These are phyloP conservation scores for Mycena belliarum DNA, from an alignment of 768 basidiomycete genomes.

Conservation along the genomic window DNA sequence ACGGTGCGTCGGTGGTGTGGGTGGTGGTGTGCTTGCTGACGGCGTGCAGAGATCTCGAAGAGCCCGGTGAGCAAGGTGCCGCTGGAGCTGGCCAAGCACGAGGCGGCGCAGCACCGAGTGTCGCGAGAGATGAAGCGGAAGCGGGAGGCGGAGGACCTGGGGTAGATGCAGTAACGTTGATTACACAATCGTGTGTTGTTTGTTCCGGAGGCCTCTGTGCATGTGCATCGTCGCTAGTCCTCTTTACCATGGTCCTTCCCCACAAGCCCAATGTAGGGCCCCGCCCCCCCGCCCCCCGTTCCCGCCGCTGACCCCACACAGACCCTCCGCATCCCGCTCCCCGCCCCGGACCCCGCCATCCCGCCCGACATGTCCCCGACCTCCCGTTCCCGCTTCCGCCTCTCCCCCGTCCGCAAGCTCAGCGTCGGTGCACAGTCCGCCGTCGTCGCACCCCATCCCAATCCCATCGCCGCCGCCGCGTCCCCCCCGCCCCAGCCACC, in stretches of 20 bases:
- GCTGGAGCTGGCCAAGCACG: constrained; percentile 86
- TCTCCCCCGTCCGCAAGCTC: constrained; percentile 20
- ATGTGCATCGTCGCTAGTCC: no score
- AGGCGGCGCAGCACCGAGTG: constrained; percentile 87
- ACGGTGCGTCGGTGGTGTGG: constrained; percentile 49
- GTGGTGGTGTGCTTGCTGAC: neutral
- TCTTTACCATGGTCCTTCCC: no score
- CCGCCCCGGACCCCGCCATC: neutral
- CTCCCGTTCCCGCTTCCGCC: constrained; percentile 27
- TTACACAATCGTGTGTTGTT: no score
- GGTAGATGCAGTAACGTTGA: constrained; percentile 30
- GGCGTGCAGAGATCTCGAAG: constrained; percentile 80
- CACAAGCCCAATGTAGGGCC: constrained; percentile 7
- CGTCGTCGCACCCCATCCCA: neutral
- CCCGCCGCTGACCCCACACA: neutral
- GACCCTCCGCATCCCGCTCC: constrained; percentile 8
- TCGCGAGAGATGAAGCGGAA: constrained; percentile 95
- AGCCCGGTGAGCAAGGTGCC: constrained; percentile 91
- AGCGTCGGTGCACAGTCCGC: constrained; percentile 24
- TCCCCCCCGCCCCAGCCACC: constrained; percentile 19
- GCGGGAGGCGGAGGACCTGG: constrained; percentile 79
- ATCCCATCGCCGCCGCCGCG: neutral
- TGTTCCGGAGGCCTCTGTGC: no score
- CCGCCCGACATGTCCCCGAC: constrained; percentile 14
- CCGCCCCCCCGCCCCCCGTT: neutral